Evolutionary conservation across 202 grass and related monocot species (phyloP).

Genomic region (Sporobolus alterniflorus): DNA sequence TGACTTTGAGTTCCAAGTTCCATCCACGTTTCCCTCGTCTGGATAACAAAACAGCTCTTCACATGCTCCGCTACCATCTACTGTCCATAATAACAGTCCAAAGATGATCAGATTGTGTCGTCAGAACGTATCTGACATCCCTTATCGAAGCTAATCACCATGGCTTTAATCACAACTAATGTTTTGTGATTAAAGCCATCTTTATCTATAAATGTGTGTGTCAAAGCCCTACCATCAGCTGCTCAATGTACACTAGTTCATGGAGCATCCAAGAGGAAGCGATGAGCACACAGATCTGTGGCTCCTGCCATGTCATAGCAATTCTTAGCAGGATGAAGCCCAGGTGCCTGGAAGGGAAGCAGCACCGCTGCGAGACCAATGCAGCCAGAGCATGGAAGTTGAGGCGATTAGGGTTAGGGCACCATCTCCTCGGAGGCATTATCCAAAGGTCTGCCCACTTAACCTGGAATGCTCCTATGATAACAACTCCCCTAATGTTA

Average conservation of each 20-base stretch:
- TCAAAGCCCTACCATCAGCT: no score
- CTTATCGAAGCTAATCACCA: neutral
- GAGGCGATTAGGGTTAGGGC: constrained; percentile 14
- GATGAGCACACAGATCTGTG: constrained; percentile 5
- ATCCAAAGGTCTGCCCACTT: constrained; percentile 56
- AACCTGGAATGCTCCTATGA: constrained; percentile 27
- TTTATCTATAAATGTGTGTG: neutral
- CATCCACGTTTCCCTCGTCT: no score
- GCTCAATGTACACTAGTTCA: neutral
- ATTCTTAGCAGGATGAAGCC: constrained; percentile 46
- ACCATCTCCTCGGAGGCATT: constrained; percentile 48
- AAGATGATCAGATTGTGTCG: no score
- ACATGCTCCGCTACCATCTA: no score
- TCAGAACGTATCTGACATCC: no score
- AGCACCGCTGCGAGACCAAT: neutral
- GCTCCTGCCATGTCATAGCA: constrained; percentile 27
- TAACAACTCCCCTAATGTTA: constrained; percentile 27
- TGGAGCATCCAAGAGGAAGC: neutral
- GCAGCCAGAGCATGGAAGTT: constrained; percentile 35
- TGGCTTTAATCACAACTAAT: no score
- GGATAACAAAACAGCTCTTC: no score
- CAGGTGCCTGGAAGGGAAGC: constrained; percentile 27
- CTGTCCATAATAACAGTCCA: neutral
- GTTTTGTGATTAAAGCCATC: constrained; percentile 36
- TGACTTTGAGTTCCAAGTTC: no score